Evolutionary conservation across 2,329 filamentous ascomycete genomes (phyloP).

Genomic region (Xylariaceae sp.): DNA sequence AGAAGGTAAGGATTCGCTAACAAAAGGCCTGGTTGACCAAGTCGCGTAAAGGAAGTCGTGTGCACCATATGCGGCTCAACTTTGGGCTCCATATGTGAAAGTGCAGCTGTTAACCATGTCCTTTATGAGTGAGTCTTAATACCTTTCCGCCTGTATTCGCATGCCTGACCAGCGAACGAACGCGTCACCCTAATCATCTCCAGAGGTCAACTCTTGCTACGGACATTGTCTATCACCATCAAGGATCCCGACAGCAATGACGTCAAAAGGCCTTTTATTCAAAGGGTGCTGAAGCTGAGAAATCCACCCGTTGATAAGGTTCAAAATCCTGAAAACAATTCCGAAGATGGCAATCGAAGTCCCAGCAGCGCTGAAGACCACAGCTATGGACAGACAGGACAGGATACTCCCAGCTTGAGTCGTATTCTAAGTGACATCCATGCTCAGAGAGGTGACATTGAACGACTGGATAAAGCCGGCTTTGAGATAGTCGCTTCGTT

Average conservation of each 20-base stretch:
- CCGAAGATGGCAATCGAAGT: not conserved
- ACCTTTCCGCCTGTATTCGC: not conserved
- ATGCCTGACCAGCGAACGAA: no score
- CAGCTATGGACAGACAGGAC: slow-evolving; percentile 1
- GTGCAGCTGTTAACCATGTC: slow-evolving; percentile 34
- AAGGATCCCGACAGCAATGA: slow-evolving; percentile 13
- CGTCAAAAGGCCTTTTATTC: slow-evolving; percentile 30
- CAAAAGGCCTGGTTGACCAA: slow-evolving; percentile 13
- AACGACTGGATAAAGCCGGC: slow-evolving; percentile 35
- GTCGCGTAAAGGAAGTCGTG: slow-evolving; percentile 34
- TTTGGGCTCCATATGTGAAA: slow-evolving; percentile 34
- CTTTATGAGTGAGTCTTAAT: slow-evolving; percentile 32
- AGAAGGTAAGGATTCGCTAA: not conserved
- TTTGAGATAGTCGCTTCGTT: slow-evolving; percentile 35
- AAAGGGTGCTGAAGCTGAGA: slow-evolving; percentile 31
- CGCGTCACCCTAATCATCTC: slow-evolving; percentile 1
- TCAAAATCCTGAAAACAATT: not conserved
- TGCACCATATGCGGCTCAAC: slow-evolving; percentile 31
- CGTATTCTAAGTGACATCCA: slow-evolving; percentile 34
- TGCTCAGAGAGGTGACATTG: slow-evolving; percentile 33
- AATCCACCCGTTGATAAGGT: slow-evolving; percentile 10
- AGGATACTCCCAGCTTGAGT: slow-evolving; percentile 21
- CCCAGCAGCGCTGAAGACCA: not conserved
- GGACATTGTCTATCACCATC: slow-evolving; percentile 28
- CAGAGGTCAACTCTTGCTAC: slow-evolving; percentile 36